Evolutionary conservation across 169 alveolate genomes (phyloP), one percentile per base, ranked within the genome.

Genomic region (Plasmodium billcollinsi): DNA sequence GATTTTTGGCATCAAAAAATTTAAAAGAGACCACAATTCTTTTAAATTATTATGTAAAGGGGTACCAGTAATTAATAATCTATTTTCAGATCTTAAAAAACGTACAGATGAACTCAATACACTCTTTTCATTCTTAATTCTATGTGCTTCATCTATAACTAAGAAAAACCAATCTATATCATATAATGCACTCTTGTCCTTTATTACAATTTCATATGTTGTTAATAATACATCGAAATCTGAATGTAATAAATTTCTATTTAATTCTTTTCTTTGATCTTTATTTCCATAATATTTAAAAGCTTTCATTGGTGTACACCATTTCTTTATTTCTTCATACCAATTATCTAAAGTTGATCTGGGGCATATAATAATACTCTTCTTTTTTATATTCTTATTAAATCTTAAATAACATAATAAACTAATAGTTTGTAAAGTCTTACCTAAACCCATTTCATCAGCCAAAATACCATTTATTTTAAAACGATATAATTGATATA

Each of bases 371-470:
- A 99, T 98, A 76, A 98, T 88, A 93, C 98, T 99, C 39, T 99
- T 99, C 3, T 99, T 99, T 97, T 98, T 95, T 21, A 97, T 96
- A 66, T 95, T 94, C 76, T 96, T 96, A 76, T 94, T 95, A 76
- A 95, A 97, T 78, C 96, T 71, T 72, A 98, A 88, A 88, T 97
- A 98, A 4, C 99, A 98, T 66, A 98, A 88, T 54, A 98, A 93
- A 11, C 99, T 95, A 26, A 98, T 98, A 0, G 99, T 97, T 94
- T 98, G 97, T 24, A 98, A 97, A n/a, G 99, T 98, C 66, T 98
- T 98, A 20, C 99, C 99, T 11, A 98, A 92, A 0, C 99, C 99
- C 99, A 98, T 98, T 83, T 98, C 99, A 90, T 98, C 99, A 6
- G 99, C 99, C 73, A 98, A 90, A 24, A 98, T 98, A 1, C 99